phyloP scores from a whole-genome alignment of 2,329 filamentous ascomycete genomes.

The Calonectria naviculata region DNA sequence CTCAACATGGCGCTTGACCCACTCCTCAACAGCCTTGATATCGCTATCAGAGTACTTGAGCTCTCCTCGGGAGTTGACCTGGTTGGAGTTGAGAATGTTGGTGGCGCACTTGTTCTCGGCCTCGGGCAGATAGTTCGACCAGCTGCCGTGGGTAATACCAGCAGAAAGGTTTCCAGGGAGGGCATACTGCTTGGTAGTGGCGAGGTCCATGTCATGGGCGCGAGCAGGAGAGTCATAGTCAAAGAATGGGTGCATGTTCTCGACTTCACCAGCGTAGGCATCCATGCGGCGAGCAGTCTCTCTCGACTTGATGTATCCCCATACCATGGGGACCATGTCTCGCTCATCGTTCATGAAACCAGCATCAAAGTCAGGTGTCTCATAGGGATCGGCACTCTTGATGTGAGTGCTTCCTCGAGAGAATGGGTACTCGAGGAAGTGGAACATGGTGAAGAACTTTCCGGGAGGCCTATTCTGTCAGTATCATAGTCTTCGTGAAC shows the following conservation, averaged over 20 bases:
- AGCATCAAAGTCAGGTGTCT: conserved; percentile 80
- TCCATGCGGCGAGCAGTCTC: conserved; percentile 84
- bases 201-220: conserved; percentile 78
- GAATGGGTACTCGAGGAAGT: conserved; percentile 84
- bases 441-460: conserved; percentile 88
- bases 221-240: conserved; percentile 76
- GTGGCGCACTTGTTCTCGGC: conserved; percentile 59
- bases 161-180: conserved; percentile 78
- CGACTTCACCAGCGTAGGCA: conserved; percentile 80
- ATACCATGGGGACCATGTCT: conserved; percentile 87
- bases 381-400: conserved; percentile 77
- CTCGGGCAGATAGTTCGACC: conserved; percentile 70
- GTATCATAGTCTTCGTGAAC: conserved; percentile 1
- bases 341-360: conserved; percentile 89
- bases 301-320: conserved; percentile 85
- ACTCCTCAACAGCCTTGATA: conserved; percentile 75
- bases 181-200: conserved; percentile 80
- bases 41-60: conserved; percentile 74
- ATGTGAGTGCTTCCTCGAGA: conserved; percentile 79
- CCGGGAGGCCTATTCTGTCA: conserved; percentile 71
- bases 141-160: conserved; percentile 79
- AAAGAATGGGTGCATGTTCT: conserved; percentile 77
- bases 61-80: conserved; percentile 68
- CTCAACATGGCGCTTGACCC: conserved; percentile 78
- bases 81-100: conserved; percentile 71